phyloP scores from a whole-genome alignment of 228 moss, liverwort and hornwort species.

The Sphagnum magellanicum region DNA sequence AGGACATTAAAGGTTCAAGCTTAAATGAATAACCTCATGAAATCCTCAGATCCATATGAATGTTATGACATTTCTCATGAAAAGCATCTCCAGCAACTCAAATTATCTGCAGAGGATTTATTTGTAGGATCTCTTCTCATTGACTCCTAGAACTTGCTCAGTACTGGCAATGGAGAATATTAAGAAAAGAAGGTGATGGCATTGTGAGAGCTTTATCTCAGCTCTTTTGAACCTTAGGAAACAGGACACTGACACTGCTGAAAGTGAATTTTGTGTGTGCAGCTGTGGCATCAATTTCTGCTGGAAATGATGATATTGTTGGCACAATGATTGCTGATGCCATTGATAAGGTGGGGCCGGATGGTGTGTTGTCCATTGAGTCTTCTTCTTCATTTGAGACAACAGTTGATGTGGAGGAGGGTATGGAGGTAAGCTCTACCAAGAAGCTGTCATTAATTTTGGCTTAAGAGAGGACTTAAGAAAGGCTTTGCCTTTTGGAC shows the following conservation, averaged over 20 bases:
- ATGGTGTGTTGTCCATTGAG: constrained; percentile 83
- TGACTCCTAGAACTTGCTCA: too few relatives aligned
- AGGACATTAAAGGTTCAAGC: constrained; percentile 61
- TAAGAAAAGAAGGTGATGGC: too few relatives aligned
- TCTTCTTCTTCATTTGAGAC: constrained; percentile 90
- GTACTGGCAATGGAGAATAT: too few relatives aligned
- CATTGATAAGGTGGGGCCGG: constrained; percentile 83
- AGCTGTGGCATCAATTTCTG: constrained; percentile 91
- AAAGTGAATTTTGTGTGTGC: constrained; percentile 5
- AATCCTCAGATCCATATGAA: too few relatives aligned
- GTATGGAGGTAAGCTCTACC: constrained; percentile 67
- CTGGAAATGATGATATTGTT: constrained; percentile 83
- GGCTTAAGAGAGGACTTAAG: too few relatives aligned
- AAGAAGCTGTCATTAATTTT: too few relatives aligned
- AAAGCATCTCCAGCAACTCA: too few relatives aligned
- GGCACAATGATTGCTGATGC: constrained; percentile 88
- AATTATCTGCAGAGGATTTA: background rate
- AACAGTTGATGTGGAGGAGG: constrained; percentile 84
- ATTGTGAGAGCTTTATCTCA: too few relatives aligned
- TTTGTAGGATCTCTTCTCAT: background rate
- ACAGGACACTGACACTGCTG: background rate
- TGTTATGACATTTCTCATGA: too few relatives aligned
- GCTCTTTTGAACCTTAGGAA: background rate
- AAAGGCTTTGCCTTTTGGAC: too few relatives aligned
- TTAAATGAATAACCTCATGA: too few relatives aligned